Base-by-base conservation (phyloP, 352 stramenopile species). In the Phytophthora boehmeriae region DNA sequence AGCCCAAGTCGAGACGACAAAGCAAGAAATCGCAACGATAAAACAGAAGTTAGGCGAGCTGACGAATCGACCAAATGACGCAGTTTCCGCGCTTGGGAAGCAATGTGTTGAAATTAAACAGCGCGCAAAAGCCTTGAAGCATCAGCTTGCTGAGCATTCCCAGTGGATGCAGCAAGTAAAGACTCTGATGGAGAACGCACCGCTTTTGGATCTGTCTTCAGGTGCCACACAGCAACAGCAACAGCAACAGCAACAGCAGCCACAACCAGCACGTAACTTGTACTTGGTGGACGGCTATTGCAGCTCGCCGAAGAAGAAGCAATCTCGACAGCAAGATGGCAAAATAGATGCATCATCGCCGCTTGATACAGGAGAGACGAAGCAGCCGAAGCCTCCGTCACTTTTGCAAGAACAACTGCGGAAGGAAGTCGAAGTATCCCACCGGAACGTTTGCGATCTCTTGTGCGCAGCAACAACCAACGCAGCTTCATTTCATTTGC, bases 131-230 rank as follows among this genome's bases (percentile, higher is more conserved):
- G 81, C 70, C 9, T 51, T 90, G 28, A 70, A 64, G 17, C 58
- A 65, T 4, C 88, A 89, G 51, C 56, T 92, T 22, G 65, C 63
- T 0, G 76, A 84, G 16, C 83, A 92, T 60, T 27, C 50, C 0
- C 44, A 68, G 9, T 92, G 83, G 83, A 50, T 86, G 23, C 63
- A 75, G 22, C 69, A 67, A 27, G 41, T 90, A 13, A 73, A 66
- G 20, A 80, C 63, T 13, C 56, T 90, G 22, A 76, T 92, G 50
- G 75, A 75, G 32, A 67, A 66, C 6, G 72, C 83, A 23, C 83
- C 83, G 16, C 53, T 92, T 10, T 57, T 89, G 13, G 58, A 83
- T 8, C 73, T 68, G 22, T 68, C 47, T 34, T 39, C 59, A 13
- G 38, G 19, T 38, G 42, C 17, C 32, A 47, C n/a, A n/a, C n/a